Percentiles rank a stretch among this genome's conserved stretches.
These are phyloP conservation scores for Fusarium xyrophilum DNA, from an alignment of 2,329 filamentous ascomycete genomes.

Conservation along the genomic window DNA sequence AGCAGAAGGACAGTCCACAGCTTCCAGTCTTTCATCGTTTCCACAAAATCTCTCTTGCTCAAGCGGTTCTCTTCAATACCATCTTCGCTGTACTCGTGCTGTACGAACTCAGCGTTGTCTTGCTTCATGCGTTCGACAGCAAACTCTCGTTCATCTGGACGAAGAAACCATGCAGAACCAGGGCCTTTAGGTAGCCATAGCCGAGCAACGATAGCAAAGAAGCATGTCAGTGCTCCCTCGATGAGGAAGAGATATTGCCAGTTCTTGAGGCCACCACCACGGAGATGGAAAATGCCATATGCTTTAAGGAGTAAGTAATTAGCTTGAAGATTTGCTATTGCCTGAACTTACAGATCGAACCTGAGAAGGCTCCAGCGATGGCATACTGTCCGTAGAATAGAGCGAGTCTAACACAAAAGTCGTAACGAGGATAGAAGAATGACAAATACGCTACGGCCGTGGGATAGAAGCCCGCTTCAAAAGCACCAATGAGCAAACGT, in stretches of 20 bases:
- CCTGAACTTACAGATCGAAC: constrained; percentile 35
- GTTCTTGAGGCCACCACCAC: constrained; percentile 53
- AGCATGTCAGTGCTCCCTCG: constrained; percentile 59
- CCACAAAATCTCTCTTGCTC: constrained; percentile 35
- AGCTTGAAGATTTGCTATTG: not conserved
- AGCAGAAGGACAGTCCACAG: constrained; percentile 38
- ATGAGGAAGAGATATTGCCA: constrained; percentile 75
- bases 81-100: constrained; percentile 40
- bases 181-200: constrained; percentile 38
- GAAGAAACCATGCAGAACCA: constrained; percentile 40
- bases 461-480: constrained; percentile 42
- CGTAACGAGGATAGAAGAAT: constrained; percentile 38
- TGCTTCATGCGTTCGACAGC: constrained; percentile 34
- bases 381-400: constrained; percentile 43
- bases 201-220: constrained; percentile 41
- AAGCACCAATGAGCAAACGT: constrained; percentile 40
- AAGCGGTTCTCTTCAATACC: constrained; percentile 37
- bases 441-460: constrained; percentile 41
- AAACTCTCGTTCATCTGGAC: constrained; percentile 30
- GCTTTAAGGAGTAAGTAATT: constrained; percentile 22
- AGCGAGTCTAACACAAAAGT: constrained; percentile 39
- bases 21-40: constrained; percentile 42
- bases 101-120: constrained; percentile 37
- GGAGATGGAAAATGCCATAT: constrained; percentile 41
- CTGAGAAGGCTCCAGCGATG: constrained; percentile 40